phyloP scores from a whole-genome alignment of 176 grass and related monocot species.

The Elaeis guineensis region DNA sequence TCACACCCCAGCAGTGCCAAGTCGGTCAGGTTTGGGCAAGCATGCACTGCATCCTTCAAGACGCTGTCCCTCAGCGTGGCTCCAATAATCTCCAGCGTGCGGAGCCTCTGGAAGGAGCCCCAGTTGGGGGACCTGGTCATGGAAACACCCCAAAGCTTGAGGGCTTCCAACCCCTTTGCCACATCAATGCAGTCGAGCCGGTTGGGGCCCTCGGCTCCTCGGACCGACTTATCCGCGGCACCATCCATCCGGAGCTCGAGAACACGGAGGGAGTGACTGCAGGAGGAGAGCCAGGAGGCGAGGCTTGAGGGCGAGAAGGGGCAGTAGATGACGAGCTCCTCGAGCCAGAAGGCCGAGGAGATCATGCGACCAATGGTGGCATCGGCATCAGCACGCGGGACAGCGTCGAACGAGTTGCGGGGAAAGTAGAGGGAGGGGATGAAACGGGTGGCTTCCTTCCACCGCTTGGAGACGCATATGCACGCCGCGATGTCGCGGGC shows the following conservation, averaged over 20 bases:
- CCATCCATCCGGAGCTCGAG: conserved; percentile 80
- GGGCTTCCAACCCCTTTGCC: conserved; percentile 37
- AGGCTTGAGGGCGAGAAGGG: conserved; percentile 67
- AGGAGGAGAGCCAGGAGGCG: conserved; percentile 38
- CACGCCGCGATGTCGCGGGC: conserved; percentile 71
- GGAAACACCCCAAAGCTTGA: conserved; percentile 80
- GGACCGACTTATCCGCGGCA: conserved; percentile 32
- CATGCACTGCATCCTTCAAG: conserved; percentile 44
- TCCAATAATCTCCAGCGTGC: conserved; percentile 74
- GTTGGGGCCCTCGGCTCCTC: neutral
- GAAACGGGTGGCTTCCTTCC: conserved; percentile 74
- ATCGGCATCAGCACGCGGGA: conserved; percentile 24
- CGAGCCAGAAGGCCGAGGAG: conserved; percentile 30
- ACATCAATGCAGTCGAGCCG: conserved; percentile 61
- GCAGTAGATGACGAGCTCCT: conserved; percentile 87
- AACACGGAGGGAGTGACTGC: conserved; percentile 47
- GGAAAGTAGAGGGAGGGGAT: conserved; percentile 86
- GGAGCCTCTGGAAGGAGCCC: conserved; percentile 38
- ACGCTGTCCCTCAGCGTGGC: conserved; percentile 51
- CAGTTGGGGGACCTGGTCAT: conserved; percentile 51
- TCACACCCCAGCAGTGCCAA: conserved; percentile 80
- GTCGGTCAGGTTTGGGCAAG: conserved; percentile 69
- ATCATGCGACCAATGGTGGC: conserved; percentile 73
- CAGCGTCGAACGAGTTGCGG: conserved; percentile 52
- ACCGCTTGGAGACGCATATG: conserved; percentile 62